Evolutionary conservation across 1,139 yeast species (phyloP), one percentile per base, ranked within the genome.

Genomic region (Hanseniaspora gamundiae): DNA sequence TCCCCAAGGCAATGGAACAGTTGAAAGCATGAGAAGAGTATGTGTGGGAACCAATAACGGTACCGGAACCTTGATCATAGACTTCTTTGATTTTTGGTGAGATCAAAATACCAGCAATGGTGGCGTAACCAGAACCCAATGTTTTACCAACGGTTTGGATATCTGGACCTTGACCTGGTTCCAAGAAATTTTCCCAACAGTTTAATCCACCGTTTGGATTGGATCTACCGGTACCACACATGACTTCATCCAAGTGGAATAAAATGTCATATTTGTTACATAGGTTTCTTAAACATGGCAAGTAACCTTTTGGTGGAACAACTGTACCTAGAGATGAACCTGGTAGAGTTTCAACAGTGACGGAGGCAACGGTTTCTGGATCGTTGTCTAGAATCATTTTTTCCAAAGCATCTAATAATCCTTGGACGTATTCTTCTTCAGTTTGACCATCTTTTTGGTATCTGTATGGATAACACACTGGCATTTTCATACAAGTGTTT

Each of bases 201-300:
- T 66, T 73, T 55, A 62, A 68, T 48, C 63, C 58, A 46, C 75
- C 75, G 40, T 54, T 51, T 16, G 59, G 57, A 45, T 54, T 52
- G 54, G 67, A 62, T 57, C 82, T 68, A 41, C 80, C 81, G 44
- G 77, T 68, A 43, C 82, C 82, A 58, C 80, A 76, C 81, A 76
- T 76, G 41, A 76, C 80, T 60, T 77, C 82, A 56, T 77, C 82
- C 47, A 75, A 62, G 63, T 73, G 68, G 58, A 77, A 66, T 44
- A 77, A 55, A 36, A 75, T 70, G 50, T 77, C 81, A 51, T 76
- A 74, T 58, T 76, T 77, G 61, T 71, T 70, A 55, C 79, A 72
- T 33, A 77, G 56, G 35, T 64, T 69, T 51, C 76, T 66, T 31
- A 71, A 59, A 13, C 80, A 81, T 45, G 70, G 69, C 51, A 76